These are phyloP conservation scores for Dactylonectria macrodidyma DNA, from an alignment of 2,329 filamentous ascomycete species.

Conservation along the genomic window DNA sequence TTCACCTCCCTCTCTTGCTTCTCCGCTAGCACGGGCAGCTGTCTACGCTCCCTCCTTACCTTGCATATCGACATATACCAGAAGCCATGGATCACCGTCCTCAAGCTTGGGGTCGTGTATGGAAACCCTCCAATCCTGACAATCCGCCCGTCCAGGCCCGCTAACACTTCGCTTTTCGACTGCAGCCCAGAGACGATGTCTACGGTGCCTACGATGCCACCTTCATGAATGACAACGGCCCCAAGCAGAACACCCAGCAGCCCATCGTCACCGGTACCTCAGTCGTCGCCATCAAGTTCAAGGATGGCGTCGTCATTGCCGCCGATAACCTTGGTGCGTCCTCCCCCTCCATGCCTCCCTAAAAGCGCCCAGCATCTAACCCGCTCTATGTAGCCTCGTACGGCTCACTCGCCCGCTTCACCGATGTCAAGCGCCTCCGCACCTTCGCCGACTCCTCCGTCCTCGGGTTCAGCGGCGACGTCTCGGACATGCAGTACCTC, in stretches of 20 bases:
- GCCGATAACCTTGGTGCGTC: slow-evolving; percentile 92
- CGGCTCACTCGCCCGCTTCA: slow-evolving; percentile 96
- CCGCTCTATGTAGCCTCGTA: slow-evolving; percentile 81
- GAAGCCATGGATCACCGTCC: slow-evolving; percentile 78
- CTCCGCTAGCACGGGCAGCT: neutral
- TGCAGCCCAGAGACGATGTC: slow-evolving; percentile 94
- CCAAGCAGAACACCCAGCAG: slow-evolving; percentile 89
- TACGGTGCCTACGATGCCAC: slow-evolving; percentile 94
- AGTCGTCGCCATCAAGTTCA: slow-evolving; percentile 95
- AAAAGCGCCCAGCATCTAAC: slow-evolving; percentile 23
- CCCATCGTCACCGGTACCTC: slow-evolving; percentile 98
- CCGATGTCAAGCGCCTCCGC: slow-evolving; percentile 94
- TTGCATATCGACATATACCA: slow-evolving; percentile 34
- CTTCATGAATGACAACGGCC: slow-evolving; percentile 80
- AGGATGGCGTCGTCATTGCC: slow-evolving; percentile 95
- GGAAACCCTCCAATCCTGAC: slow-evolving; percentile 48
- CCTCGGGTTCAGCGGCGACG: slow-evolving; percentile 95
- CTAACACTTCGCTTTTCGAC: slow-evolving; percentile 23
- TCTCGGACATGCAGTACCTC: slow-evolving; percentile 99
- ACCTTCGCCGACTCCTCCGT: slow-evolving; percentile 88
- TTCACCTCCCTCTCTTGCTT: neutral
- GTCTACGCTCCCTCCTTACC: slow-evolving; percentile 10
- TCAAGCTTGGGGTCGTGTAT: slow-evolving; percentile 80
- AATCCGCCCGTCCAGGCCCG: slow-evolving; percentile 32
- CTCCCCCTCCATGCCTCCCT: slow-evolving; percentile 12